Percentiles rank a stretch among this genome's conserved stretches.
phyloP scores from a whole-genome alignment of 306 rosid species.

The Ziziphus jujuba region DNA sequence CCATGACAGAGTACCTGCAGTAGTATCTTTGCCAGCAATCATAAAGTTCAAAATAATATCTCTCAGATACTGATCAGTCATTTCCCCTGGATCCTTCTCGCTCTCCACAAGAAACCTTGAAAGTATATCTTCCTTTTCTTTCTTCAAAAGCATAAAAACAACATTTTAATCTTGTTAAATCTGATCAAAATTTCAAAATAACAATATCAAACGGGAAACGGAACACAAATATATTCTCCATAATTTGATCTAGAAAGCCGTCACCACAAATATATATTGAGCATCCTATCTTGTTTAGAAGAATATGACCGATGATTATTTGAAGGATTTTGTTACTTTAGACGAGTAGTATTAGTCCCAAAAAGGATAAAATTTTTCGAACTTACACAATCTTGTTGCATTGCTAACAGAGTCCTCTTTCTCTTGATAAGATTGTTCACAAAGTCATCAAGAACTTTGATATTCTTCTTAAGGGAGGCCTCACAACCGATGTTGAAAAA shows the following conservation, averaged over 20 bases:
- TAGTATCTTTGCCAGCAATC: constrained; percentile 76
- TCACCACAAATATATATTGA: no score
- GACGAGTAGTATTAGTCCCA: no score
- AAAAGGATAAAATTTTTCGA: not conserved
- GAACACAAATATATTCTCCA: no score
- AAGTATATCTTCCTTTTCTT: constrained; percentile 69
- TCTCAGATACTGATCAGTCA: constrained; percentile 61
- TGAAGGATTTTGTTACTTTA: no score
- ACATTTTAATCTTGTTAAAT: not conserved
- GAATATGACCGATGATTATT: no score
- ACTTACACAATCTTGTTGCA: constrained; percentile 48
- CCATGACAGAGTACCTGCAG: constrained; percentile 76
- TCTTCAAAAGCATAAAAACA: constrained; percentile 22
- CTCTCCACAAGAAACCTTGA: constrained; percentile 78
- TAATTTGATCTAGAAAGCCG: no score
- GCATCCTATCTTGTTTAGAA: no score
- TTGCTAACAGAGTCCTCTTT: constrained; percentile 37
- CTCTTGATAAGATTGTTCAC: constrained; percentile 44
- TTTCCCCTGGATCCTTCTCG: constrained; percentile 47
- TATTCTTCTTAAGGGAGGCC: constrained; percentile 50
- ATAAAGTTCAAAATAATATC: constrained; percentile 70
- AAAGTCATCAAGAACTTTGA: constrained; percentile 47
- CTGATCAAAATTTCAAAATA: no score
- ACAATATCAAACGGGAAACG: no score
- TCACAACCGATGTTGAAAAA: constrained; percentile 63